Percentiles rank a stretch among this genome's conserved stretches.
phyloP scores from a whole-genome alignment of 768 basidiomycete genomes.

The Pleurotus tuber-regium region DNA sequence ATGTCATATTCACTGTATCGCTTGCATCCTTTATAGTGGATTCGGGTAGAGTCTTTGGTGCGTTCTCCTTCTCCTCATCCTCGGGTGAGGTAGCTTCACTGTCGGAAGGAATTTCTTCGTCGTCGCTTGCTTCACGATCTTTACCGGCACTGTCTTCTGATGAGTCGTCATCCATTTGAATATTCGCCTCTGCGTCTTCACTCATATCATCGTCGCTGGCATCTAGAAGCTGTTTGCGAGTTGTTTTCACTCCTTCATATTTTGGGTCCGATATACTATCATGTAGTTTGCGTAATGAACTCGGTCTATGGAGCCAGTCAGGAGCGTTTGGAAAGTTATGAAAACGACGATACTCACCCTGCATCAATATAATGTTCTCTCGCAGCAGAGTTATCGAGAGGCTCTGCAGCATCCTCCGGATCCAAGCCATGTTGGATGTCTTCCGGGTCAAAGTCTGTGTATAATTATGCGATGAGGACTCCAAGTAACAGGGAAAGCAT shows the following conservation, averaged over 20 bases:
- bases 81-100: constrained; percentile 12
- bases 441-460: constrained; percentile 74
- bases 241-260: constrained; percentile 69
- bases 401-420: constrained; percentile 35
- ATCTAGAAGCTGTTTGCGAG: constrained; percentile 56
- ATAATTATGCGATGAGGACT: constrained; percentile 9
- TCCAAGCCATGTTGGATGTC: constrained; percentile 52
- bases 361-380: constrained; percentile 86
- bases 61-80: constrained; percentile 4
- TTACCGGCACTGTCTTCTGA: constrained; percentile 18
- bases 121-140: constrained; percentile 16
- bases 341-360: constrained; percentile 49
- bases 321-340: background rate
- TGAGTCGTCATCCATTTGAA: too few relatives aligned
- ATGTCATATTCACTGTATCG: constrained; percentile 41
- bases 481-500: too few relatives aligned
- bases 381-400: constrained; percentile 30
- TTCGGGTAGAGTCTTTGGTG: constrained; percentile 8
- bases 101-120: constrained; percentile 8
- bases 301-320: constrained; percentile 46
- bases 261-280: constrained; percentile 73
- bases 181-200: constrained; percentile 25
- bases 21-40: constrained; percentile 16
- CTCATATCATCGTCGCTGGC: constrained; percentile 32
- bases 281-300: constrained; percentile 61